phyloP scores from a whole-genome alignment of 2,329 filamentous ascomycete genomes.

The Phialocephala subalpina region DNA sequence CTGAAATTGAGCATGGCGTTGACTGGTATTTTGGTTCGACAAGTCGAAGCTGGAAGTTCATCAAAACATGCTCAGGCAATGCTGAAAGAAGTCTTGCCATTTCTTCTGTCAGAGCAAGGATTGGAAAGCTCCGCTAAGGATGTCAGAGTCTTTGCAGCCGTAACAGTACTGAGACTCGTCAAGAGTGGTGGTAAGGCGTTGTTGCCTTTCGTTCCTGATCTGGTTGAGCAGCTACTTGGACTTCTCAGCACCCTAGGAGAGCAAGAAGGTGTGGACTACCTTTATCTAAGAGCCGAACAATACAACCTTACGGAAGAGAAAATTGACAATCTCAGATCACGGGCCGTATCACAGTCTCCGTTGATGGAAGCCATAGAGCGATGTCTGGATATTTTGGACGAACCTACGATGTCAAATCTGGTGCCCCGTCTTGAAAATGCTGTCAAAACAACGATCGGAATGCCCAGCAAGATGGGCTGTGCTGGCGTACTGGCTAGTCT shows the following conservation, averaged over 20 bases:
- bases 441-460: conserved; percentile 86
- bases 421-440: conserved; percentile 76
- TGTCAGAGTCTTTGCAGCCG: conserved; percentile 83
- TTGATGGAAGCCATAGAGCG: conserved; percentile 93
- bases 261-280: conserved; percentile 87
- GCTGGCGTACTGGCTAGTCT: conserved; percentile 85
- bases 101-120: conserved; percentile 87
- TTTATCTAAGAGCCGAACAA: conserved; percentile 86
- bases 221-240: conserved; percentile 82
- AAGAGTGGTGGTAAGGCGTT: conserved; percentile 86
- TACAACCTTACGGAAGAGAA: conserved; percentile 88
- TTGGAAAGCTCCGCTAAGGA: conserved; percentile 90
- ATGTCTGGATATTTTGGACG: conserved; percentile 84
- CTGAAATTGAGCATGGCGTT: conserved; percentile 83
- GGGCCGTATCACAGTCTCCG: conserved; percentile 83
- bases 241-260: conserved; percentile 84
- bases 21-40: conserved; percentile 84
- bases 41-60: conserved; percentile 80
- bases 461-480: conserved; percentile 94
- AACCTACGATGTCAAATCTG: conserved; percentile 76
- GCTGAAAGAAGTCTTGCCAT: conserved; percentile 87
- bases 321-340: conserved; percentile 87
- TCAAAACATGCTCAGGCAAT: conserved; percentile 77
- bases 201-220: conserved; percentile 80
- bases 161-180: conserved; percentile 85